Evolutionary conservation across 2,329 filamentous ascomycete species (phyloP).

Genomic region (Pyricularia sp.): DNA sequence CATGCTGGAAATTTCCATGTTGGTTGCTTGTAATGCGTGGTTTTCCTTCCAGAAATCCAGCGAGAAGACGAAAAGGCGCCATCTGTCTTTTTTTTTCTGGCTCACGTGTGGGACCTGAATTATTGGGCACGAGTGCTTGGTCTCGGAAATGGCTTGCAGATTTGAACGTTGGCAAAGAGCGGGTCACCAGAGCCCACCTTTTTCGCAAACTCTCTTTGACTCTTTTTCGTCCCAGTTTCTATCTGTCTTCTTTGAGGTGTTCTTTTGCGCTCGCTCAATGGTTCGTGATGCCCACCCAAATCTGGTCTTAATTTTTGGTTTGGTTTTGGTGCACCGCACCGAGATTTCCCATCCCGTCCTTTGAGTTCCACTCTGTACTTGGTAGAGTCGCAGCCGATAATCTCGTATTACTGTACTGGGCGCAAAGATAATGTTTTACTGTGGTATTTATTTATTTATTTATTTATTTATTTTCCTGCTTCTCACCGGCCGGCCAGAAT

Average conservation of each 20-base stretch:
- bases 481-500: neutral
- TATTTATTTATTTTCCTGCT: too few relatives aligned
- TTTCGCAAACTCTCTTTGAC: neutral
- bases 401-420: neutral
- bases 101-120: constrained; percentile 1
- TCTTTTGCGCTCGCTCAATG: neutral
- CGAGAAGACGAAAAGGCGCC: neutral
- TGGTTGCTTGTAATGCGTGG: neutral
- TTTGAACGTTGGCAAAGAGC: neutral
- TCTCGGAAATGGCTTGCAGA: neutral
- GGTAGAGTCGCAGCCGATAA: neutral
- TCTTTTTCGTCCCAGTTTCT: neutral
- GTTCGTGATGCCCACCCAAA: neutral
- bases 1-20: neutral
- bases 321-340: neutral
- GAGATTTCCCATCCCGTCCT: neutral
- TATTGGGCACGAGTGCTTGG: neutral
- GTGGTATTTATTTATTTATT: too few relatives aligned
- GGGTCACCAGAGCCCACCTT: neutral
- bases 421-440: neutral
- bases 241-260: too few relatives aligned
- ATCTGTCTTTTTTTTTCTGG: neutral
- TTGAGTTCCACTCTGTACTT: neutral
- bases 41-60: neutral
- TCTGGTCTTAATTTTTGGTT: neutral